phyloP scores from a whole-genome alignment of 805 yeast species.

The Barnettozyma sucrosica region DNA sequence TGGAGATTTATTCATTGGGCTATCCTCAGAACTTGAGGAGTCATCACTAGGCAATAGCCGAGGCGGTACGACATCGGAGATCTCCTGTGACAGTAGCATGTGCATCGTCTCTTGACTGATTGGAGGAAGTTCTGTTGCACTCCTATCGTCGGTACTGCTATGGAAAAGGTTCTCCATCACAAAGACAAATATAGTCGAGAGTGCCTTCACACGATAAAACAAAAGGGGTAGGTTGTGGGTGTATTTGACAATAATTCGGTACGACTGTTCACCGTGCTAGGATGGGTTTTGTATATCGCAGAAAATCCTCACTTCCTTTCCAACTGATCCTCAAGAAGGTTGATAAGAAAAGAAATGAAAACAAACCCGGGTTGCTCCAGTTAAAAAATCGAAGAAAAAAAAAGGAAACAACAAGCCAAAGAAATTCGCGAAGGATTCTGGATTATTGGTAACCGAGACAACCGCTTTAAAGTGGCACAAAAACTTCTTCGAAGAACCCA shows the following conservation, averaged over 20 bases:
- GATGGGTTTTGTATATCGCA: background rate
- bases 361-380: background rate
- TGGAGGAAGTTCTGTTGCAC: background rate
- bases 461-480: no score
- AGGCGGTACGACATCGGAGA: background rate
- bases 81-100: background rate
- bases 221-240: no score
- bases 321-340: background rate
- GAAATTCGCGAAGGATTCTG: no score
- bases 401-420: background rate
- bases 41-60: conserved; percentile 2
- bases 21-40: conserved; percentile 7
- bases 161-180: background rate
- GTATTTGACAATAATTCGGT: no score
- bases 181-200: background rate
- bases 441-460: no score
- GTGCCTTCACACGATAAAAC: background rate
- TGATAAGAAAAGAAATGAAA: background rate
- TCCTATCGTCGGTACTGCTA: background rate
- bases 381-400: background rate
- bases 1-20: background rate
- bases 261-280: no score
- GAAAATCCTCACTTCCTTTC: background rate
- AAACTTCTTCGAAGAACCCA: no score
- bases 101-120: background rate